phyloP scores from a whole-genome alignment of 108 stramenopile species.

The Pseudonitzschia pungens region DNA sequence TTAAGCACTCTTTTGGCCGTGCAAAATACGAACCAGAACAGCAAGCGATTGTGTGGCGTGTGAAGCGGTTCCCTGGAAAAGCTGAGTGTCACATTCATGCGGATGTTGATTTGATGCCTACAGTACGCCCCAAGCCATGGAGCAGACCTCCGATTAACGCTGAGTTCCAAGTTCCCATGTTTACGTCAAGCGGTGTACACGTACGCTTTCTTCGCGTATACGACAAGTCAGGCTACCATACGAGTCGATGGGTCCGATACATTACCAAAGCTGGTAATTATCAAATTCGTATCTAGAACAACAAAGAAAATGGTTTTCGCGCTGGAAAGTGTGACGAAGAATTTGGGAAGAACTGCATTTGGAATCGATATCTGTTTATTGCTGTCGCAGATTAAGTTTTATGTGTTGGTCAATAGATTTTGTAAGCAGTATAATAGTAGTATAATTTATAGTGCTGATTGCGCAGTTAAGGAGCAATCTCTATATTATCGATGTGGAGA shows the following conservation, averaged over 20 bases:
- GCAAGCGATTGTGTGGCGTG: conserved; percentile 97
- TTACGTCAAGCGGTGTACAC: conserved; percentile 96
- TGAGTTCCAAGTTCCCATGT: conserved; percentile 99
- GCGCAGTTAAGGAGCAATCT: no score
- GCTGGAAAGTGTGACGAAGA: neutral
- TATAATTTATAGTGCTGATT: neutral
- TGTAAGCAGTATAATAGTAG: conserved; percentile 1
- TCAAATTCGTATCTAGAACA: conserved; percentile 90
- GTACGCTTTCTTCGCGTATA: conserved; percentile 97
- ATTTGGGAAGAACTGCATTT: neutral
- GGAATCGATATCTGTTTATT: neutral
- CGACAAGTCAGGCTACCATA: conserved; percentile 96
- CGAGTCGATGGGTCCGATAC: conserved; percentile 98
- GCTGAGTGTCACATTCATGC: conserved; percentile 91
- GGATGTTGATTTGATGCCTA: conserved; percentile 94
- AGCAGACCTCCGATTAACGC: conserved; percentile 93
- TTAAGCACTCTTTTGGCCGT: conserved; percentile 88
- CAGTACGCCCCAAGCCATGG: conserved; percentile 95
- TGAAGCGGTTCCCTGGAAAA: conserved; percentile 94
- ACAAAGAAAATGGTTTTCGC: neutral
- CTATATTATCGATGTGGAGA: no score
- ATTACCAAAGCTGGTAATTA: conserved; percentile 97
- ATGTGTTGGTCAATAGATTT: conserved; percentile 3
- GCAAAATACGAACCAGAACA: conserved; percentile 98
- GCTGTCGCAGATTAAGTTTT: neutral